Base-by-base conservation (phyloP, 2,329 filamentous ascomycete genomes). In the Colletotrichum sojae region DNA sequence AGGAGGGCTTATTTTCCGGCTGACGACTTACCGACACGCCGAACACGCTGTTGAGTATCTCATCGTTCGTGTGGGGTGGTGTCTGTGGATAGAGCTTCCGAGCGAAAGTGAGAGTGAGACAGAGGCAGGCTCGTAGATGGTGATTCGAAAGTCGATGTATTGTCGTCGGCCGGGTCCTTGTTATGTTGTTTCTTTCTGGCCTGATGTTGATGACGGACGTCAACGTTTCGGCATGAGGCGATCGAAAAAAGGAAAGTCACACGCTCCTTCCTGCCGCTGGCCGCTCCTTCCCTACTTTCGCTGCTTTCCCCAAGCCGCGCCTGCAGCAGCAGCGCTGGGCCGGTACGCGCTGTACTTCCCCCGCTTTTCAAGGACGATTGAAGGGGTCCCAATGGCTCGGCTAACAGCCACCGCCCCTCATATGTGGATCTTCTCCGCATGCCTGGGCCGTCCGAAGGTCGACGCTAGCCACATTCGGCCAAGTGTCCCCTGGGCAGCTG, bases 11-110 rank as follows among this genome's bases (percentile, higher is more conserved):
- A n/a, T 36, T 36, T 4, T 55, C 48, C 61, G 54, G 48, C 40
- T 39, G 43, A 48, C 9, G 52, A 61, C 70, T 71, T 70, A 71
- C 70, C 70, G 68, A 63, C 70, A 71, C 20, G 70, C 70, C 60
- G 70, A 71, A 60, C 70, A 71, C 9, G 70, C 70, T 54, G 70
- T 71, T 48, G 70, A 71, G 46, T 71, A 71, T 45, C 70, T 71
- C 70, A 71, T 71, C 2, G 25, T 57, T 18, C 43, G 36, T 45
- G 6, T 27, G 48, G 31, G 46, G 48, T 36, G 31, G 6, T 10
- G 31, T 36, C 31, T 36, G 31, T 36, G 31, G 31, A 36, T 10
- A 12, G 31, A 36, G 31, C 31, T 36, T 36, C 39, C 18, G 48
- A n/a, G 10, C 25, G 43, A 49, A 6, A 15, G 31, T 18, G 13